These are phyloP conservation scores for Talaromyces sp. DNA, from an alignment of 2,329 filamentous ascomycete genomes.

Conservation along the genomic window DNA sequence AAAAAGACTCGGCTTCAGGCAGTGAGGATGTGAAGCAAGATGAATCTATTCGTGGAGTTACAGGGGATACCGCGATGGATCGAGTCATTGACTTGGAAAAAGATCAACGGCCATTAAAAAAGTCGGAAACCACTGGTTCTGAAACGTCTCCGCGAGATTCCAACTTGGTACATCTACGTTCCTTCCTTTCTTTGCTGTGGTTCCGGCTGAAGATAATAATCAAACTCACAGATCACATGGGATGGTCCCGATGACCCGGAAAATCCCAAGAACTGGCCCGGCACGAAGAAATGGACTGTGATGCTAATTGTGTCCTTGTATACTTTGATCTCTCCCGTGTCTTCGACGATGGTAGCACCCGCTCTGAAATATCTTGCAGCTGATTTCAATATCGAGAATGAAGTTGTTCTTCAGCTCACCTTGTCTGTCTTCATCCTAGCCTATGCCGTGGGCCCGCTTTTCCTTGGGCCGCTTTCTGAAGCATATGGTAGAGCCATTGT, in stretches of 20 bases:
- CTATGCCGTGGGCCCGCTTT: not conserved
- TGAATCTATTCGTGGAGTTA: not conserved
- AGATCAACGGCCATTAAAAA: not conserved
- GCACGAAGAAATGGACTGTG: not conserved
- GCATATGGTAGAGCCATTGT: not conserved
- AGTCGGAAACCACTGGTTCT: not conserved
- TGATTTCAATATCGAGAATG: not conserved
- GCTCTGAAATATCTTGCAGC: not conserved
- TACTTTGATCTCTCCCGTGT: not conserved
- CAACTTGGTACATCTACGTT: not conserved
- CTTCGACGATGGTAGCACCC: conserved; percentile 54
- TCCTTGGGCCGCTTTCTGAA: not conserved
- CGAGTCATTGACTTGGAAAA: not conserved
- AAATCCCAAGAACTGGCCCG: conserved; percentile 1
- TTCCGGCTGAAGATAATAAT: not conserved
- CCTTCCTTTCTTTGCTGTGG: not conserved
- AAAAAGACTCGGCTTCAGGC: not conserved
- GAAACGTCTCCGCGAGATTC: not conserved
- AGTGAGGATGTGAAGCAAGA: not conserved
- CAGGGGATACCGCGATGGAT: not conserved
- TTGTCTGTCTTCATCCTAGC: conserved; percentile 2
- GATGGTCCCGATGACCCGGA: conserved; percentile 3
- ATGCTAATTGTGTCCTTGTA: not conserved
- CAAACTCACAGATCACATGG: not conserved
- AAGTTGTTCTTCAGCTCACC: not conserved